Evolutionary conservation across 805 yeast species (phyloP), one percentile per base, ranked within the genome.

Genomic region (Lipomyces mesembrius): DNA sequence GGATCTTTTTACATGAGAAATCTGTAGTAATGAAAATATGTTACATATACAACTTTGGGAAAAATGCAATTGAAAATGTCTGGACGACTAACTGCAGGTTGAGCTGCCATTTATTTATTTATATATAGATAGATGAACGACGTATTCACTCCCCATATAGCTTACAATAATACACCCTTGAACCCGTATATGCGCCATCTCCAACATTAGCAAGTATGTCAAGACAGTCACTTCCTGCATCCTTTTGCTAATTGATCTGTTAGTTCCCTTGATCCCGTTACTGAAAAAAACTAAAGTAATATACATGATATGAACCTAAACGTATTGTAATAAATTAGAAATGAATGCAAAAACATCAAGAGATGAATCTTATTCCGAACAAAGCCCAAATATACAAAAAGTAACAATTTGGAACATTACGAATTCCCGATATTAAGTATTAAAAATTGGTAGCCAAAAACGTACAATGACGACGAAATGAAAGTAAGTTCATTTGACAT

Each of bases 401-500:
- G n/a, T 17, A 11, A 17, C 20, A 29, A 29, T 17, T 14, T 17
- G 6, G 6, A 43, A 43, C 49, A 17, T 8, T 43, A 43, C 49
- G 22, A 17, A 43, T 17, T 8, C 12, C 22, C 22, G 22, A 7
- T 11, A 11, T 37, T 37, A 9, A 14, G 39, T 12, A 4, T 29
- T 29, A 29, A 29, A 29, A 12, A 14, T 37, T 37, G 17, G 43
- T 37, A 37, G 43, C 12, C 43, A 37, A 37, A 37, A 37, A 12
- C 3, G 17, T 37, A 37, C 5, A 12, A 6, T 6, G 22, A 5
- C 22, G 20, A 17, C 22, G 39, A n/a, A 43, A 43, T 43, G 43
- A 43, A 17, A 43, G 22, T 1, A 17, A 43, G 25, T 37, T 77
- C 77, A 92, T 65, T 87, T 82, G 39, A 93, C 72, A 74, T 78